Evolutionary conservation across 2,329 filamentous ascomycete species (phyloP), one percentile per base, ranked within the genome.

Genomic region (Zymoseptoria passerinii): DNA sequence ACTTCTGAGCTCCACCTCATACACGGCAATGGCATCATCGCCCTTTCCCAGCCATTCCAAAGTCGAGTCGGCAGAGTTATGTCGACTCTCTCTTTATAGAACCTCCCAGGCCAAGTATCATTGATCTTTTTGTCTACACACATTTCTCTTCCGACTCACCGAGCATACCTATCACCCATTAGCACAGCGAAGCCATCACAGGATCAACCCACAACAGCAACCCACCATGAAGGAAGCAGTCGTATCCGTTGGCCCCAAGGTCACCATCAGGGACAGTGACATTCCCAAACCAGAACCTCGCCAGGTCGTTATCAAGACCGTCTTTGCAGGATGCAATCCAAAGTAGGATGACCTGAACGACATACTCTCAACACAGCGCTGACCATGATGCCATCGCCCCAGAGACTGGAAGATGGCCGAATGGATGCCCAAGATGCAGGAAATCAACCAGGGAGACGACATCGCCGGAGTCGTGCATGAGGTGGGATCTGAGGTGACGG

Each of bases 401-500:
- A 44, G 35, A 44, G 35, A 44, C 55, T 63, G 62, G 63, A 65
- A 65, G 52, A 56, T 65, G 4, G 58, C 63, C 55, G 53, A 61
- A 57, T 65, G 62, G 63, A 13, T 64, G 6, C 52, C 53, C 28
- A 53, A 63, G 7, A 13, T 23, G 4, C 60, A 62, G 28, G 13
- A 63, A n/a, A 23, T 64, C 44, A 69, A 71, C 48, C 66, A 70
- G 52, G 71, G 71, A 59, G 71, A 73, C 54, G 71, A 73, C 51
- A 70, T 73, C 50, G 66, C 66, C n/a, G 71, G 71, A 52, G 72
- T 79, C 29, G 76, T 86, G 8, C 76, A 83, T 63, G 73, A 76
- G 58, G 79, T 84, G 20, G 83, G 83, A 23, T 67, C 73, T 49
- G 76, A 79, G 28, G 82, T 85, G 1, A 77, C 71, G 55, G 82